Conservation (phyloP, 768 basidiomycete genomes). For the Termitomyces eurrhizus region DNA sequence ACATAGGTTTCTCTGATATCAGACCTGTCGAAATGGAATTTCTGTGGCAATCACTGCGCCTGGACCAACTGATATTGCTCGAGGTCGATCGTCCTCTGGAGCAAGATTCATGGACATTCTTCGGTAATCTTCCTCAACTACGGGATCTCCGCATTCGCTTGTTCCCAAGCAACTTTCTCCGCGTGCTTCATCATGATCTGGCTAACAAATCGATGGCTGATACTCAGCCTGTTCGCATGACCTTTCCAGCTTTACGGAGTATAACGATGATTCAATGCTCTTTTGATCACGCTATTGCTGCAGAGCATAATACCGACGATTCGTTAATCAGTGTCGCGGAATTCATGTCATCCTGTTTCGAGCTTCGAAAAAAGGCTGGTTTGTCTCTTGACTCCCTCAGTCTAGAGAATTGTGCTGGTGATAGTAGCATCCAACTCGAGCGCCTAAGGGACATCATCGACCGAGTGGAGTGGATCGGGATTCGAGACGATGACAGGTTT, state of each 20-base stretch:
- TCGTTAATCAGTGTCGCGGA: too few relatives aligned
- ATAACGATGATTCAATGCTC: not conserved
- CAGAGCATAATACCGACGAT: not conserved
- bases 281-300: not conserved
- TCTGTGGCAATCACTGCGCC: not conserved
- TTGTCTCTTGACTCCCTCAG: too few relatives aligned
- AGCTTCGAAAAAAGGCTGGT: too few relatives aligned
- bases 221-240: not conserved
- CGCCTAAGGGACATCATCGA: too few relatives aligned
- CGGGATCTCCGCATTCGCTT: not conserved
- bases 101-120: not conserved
- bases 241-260: not conserved
- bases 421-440: too few relatives aligned
- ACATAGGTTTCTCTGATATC: fast-evolving
- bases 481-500: not conserved
- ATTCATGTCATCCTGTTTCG: too few relatives aligned
- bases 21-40: too few relatives aligned
- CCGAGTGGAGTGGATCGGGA: not conserved
- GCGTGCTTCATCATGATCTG: not conserved
- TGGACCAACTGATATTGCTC: not conserved
- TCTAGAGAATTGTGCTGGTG: too few relatives aligned
- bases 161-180: not conserved
- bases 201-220: not conserved
- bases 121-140: not conserved
- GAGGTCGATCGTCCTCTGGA: not conserved